A percentile compares a stretch with the other conserved stretches of the same genome.
phyloP scores from a whole-genome alignment of 495 filamentous ascomycete genomes.

The Wilcoxina mikolae region DNA sequence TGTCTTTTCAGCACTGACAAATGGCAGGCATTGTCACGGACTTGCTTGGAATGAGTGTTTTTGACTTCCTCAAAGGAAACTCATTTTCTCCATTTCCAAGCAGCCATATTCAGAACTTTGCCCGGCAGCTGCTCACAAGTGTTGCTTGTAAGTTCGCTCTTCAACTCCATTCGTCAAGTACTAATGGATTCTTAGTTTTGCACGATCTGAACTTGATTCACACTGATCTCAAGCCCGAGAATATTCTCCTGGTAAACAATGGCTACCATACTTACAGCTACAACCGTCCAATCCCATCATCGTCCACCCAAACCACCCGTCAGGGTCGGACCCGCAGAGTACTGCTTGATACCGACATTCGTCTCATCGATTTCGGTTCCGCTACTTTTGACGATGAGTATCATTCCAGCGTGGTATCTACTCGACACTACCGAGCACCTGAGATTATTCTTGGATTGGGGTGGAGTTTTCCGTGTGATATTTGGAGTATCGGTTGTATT shows the following conservation, averaged over 20 bases:
- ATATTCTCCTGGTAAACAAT: slow-evolving; percentile 84
- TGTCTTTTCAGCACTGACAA: slow-evolving; percentile 12
- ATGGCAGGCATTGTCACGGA: slow-evolving; percentile 70
- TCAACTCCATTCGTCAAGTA: not conserved
- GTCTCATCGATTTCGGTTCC: slow-evolving; percentile 93
- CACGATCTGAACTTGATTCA: slow-evolving; percentile 97
- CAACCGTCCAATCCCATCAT: slow-evolving; percentile 84
- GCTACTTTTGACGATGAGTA: slow-evolving; percentile 98
- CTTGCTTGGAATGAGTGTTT: slow-evolving; percentile 87
- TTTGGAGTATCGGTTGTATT: slow-evolving; percentile 99
- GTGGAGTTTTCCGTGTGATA: slow-evolving; percentile 95
- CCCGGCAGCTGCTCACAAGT: slow-evolving; percentile 88
- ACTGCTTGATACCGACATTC: slow-evolving; percentile 86
- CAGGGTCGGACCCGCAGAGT: slow-evolving; percentile 74
- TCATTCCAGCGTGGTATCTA: slow-evolving; percentile 92
- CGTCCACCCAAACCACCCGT: slow-evolving; percentile 59
- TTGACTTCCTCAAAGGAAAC: slow-evolving; percentile 94
- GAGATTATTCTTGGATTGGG: slow-evolving; percentile 95
- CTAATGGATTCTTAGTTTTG: slow-evolving; percentile 46
- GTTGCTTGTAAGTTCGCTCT: slow-evolving; percentile 70
- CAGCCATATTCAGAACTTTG: slow-evolving; percentile 95
- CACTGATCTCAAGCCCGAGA: slow-evolving; percentile 95
- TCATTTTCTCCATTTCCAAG: slow-evolving; percentile 94
- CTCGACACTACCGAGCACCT: slow-evolving; percentile 86
- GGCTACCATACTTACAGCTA: slow-evolving; percentile 93